Evolutionary conservation across 2,329 filamentous ascomycete species (phyloP).

Genomic region (Colletotrichum sp.): DNA sequence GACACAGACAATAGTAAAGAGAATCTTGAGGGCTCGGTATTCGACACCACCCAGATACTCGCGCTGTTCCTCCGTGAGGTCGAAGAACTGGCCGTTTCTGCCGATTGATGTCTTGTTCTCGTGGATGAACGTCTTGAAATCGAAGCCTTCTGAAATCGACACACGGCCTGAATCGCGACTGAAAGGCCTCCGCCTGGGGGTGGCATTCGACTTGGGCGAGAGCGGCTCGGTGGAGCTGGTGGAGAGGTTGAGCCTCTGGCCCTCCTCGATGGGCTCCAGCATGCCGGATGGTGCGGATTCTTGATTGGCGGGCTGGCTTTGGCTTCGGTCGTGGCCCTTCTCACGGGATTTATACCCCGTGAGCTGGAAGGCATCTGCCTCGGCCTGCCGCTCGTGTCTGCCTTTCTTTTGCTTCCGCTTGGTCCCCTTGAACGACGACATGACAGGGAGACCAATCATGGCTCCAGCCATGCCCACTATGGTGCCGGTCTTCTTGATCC

Average conservation of each 20-base stretch:
- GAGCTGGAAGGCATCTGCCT: constrained; percentile 4
- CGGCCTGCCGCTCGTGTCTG: constrained; percentile 7
- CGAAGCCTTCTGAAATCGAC: constrained; percentile 35
- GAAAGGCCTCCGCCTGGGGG: constrained; percentile 17
- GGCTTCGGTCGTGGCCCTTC: neutral
- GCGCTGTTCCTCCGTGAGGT: constrained; percentile 56
- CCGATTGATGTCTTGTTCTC: constrained; percentile 43
- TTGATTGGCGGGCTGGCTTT: neutral
- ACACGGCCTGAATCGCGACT: constrained; percentile 36
- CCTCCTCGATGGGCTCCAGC: neutral
- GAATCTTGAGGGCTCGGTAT: constrained; percentile 66
- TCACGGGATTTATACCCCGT: neutral
- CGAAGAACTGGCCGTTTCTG: constrained; percentile 60
- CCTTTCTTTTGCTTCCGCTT: neutral
- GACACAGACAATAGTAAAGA: constrained; percentile 63
- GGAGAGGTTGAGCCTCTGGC: neutral
- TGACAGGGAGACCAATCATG: constrained; percentile 26
- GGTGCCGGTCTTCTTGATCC: constrained; percentile 29
- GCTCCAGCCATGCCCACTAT: neutral
- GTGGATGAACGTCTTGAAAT: neutral
- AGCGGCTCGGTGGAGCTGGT: neutral
- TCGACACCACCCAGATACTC: constrained; percentile 67
- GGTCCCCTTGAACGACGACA: constrained; percentile 1
- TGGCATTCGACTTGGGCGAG: neutral
- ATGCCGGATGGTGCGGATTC: neutral